These are phyloP conservation scores for Phytopythium helicoides DNA, from an alignment of 352 stramenopile genomes.

Conservation along the genomic window DNA sequence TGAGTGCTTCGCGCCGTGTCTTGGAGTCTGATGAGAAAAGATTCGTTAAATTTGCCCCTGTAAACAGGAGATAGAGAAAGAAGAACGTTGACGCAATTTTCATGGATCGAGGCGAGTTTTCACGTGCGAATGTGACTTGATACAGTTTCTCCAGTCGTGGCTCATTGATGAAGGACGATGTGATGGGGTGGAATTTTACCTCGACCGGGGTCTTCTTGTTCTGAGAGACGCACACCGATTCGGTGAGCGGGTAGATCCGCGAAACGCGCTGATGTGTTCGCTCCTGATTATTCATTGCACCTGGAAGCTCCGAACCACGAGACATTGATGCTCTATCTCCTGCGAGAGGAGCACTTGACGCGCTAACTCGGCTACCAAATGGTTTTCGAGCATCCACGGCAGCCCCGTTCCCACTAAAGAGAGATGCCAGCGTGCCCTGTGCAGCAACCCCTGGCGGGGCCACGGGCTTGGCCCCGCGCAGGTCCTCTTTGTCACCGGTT, in stretches of 20 bases:
- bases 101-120: constrained; percentile 67
- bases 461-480: constrained; percentile 25
- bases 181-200: constrained; percentile 75
- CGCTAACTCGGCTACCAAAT: constrained; percentile 1
- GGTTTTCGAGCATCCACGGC: constrained; percentile 9
- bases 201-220: constrained; percentile 77
- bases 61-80: constrained; percentile 70
- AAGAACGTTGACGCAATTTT: constrained; percentile 67
- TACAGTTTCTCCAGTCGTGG: constrained; percentile 74
- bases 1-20: constrained; percentile 44
- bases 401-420: constrained; percentile 10
- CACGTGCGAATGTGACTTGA: constrained; percentile 75
- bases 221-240: constrained; percentile 65
- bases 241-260: constrained; percentile 68
- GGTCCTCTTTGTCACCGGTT: constrained; percentile 35
- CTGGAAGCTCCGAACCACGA: constrained; percentile 20
- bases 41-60: constrained; percentile 67
- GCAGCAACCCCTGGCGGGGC: constrained; percentile 9
- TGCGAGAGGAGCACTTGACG: constrained; percentile 1
- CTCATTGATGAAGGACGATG: constrained; percentile 71
- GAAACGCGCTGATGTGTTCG: constrained; percentile 65
- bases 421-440: constrained; percentile 22
- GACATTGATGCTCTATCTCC: neutral
- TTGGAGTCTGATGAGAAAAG: constrained; percentile 55
- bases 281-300: constrained; percentile 47